Evolutionary conservation across 805 yeast genomes (phyloP).

Genomic region (Hagleromyces aurorensis): DNA sequence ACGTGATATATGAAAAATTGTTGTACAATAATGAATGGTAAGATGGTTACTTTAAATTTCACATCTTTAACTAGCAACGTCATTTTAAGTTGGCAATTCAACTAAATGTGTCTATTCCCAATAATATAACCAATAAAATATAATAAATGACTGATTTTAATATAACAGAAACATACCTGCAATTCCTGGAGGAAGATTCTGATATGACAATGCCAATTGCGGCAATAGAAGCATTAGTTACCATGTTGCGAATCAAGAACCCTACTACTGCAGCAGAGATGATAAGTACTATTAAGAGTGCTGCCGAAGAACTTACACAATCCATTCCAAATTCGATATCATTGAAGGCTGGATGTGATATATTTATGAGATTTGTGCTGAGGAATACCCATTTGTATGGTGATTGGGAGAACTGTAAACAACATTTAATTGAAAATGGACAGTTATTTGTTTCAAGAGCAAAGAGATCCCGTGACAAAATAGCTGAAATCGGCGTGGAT

Average conservation of each 20-base stretch:
- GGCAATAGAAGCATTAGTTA: slow-evolving; percentile 90
- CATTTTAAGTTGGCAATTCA: too few species aligned
- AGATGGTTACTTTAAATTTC: too few species aligned
- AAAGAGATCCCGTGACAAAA: slow-evolving; percentile 76
- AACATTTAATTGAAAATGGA: slow-evolving; percentile 87
- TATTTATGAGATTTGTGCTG: slow-evolving; percentile 87
- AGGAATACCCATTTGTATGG: slow-evolving; percentile 75
- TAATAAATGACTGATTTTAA: slow-evolving; percentile 52
- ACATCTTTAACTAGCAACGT: too few species aligned
- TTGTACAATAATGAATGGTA: too few species aligned
- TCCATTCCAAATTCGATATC: slow-evolving; percentile 89
- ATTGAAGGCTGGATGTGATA: slow-evolving; percentile 93
- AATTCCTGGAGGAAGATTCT: slow-evolving; percentile 79
- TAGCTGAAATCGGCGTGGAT: slow-evolving; percentile 80
- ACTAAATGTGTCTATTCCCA: too few species aligned
- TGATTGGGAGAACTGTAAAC: slow-evolving; percentile 92
- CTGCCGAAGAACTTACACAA: slow-evolving; percentile 63
- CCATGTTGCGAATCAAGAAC: slow-evolving; percentile 70
- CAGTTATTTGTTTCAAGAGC: slow-evolving; percentile 87
- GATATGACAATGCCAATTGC: slow-evolving; percentile 99
- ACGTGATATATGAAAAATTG: too few species aligned
- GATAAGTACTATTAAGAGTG: slow-evolving; percentile 69
- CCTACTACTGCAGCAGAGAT: slow-evolving; percentile 93
- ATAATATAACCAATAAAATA: too few species aligned
- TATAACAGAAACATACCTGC: slow-evolving; percentile 71